Conservation (phyloP, 306 rosid species). For the Delonix regia region DNA sequence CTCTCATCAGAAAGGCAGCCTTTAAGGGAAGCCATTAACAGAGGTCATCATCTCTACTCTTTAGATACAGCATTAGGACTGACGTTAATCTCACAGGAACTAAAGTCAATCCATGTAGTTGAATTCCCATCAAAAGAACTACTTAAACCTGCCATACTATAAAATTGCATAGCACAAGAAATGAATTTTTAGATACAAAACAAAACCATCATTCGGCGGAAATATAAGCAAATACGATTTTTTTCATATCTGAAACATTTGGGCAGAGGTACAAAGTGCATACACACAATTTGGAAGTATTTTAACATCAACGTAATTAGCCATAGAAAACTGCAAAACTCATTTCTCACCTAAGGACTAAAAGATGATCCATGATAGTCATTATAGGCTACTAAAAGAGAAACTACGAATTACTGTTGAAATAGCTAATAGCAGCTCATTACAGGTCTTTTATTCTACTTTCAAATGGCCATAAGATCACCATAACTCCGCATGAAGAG, state of each 20-base stretch:
- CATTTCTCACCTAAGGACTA: background rate
- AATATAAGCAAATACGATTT: background rate
- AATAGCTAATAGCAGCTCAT: background rate
- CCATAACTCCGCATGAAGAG: slow-evolving; percentile 65
- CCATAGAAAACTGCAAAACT: background rate
- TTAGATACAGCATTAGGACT: background rate
- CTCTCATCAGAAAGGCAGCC: too few relatives aligned
- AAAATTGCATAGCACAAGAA: background rate
- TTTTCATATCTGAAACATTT: background rate
- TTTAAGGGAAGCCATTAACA: too few relatives aligned
- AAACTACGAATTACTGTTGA: background rate
- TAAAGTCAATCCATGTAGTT: background rate
- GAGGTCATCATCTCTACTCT: too few relatives aligned
- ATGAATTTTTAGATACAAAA: background rate
- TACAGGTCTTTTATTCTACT: background rate
- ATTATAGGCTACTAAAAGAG: background rate
- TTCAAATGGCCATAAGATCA: slow-evolving; percentile 68
- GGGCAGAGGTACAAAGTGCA: background rate
- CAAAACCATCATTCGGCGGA: background rate
- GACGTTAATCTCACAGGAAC: background rate
- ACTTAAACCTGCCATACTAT: background rate
- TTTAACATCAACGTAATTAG: background rate
- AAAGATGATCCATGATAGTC: background rate
- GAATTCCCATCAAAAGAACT: background rate
- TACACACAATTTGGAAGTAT: background rate